These are phyloP conservation scores for Cryptococcus wingfieldii DNA, from an alignment of 1,284 basidiomycete species.

Conservation along the genomic window DNA sequence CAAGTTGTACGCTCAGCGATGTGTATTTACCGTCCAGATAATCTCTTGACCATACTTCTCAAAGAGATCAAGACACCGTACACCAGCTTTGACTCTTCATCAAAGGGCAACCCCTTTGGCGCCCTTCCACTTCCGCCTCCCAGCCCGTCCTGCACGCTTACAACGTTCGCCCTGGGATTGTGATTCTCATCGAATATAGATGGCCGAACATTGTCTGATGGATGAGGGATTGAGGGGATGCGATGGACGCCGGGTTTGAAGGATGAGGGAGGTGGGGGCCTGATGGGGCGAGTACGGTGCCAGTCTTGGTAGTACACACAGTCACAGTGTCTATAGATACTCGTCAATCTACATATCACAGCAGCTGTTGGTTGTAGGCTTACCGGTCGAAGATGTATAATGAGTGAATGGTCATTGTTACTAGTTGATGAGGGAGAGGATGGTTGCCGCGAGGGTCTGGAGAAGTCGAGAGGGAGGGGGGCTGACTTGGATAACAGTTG, in stretches of 20 bases:
- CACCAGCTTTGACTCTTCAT: slow-evolving; percentile 96
- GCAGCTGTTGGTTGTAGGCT: slow-evolving; percentile 19
- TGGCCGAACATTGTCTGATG: slow-evolving; percentile 17
- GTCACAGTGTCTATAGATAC: slow-evolving; percentile 69
- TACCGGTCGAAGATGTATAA: slow-evolving; percentile 86
- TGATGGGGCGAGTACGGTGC: slow-evolving; percentile 72
- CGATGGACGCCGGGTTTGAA: slow-evolving; percentile 67
- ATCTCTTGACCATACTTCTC: slow-evolving; percentile 90
- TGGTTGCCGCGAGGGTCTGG: too few species aligned
- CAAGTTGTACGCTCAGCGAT: not conserved
- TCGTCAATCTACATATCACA: not conserved
- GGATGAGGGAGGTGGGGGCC: slow-evolving; percentile 63
- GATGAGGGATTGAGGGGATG: slow-evolving; percentile 45
- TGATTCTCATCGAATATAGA: slow-evolving; percentile 29
- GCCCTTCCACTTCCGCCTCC: not conserved
- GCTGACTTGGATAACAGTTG: too few species aligned
- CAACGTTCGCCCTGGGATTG: not conserved
- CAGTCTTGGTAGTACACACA: slow-evolving; percentile 93
- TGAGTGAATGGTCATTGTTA: slow-evolving; percentile 72
- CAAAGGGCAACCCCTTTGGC: slow-evolving; percentile 65
- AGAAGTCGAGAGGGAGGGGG: too few species aligned
- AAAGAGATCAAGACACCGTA: slow-evolving; percentile 92
- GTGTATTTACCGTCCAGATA: slow-evolving; percentile 68
- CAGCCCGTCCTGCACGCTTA: not conserved
- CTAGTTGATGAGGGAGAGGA: too few species aligned